Conservation (phyloP, 352 stramenopile species). For the Globisporangium canariense region DNA sequence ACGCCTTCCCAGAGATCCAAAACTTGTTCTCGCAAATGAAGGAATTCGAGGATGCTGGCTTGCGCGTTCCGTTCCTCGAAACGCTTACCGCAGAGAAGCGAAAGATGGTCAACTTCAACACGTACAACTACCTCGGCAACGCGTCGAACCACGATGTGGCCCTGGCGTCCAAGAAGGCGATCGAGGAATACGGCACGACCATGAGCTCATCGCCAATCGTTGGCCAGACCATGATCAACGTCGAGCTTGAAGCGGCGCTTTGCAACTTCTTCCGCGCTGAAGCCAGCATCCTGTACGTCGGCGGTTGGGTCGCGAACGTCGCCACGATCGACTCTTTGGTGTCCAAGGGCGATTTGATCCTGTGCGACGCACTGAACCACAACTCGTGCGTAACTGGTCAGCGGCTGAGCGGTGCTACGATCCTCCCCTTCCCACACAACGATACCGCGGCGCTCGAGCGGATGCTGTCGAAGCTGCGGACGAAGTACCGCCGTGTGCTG, state of each 20-base stretch:
- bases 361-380: slow-evolving; percentile 79
- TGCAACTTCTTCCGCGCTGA: slow-evolving; percentile 63
- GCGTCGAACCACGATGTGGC: slow-evolving; percentile 52
- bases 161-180: slow-evolving; percentile 50
- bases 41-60: slow-evolving; percentile 65
- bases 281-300: slow-evolving; percentile 59
- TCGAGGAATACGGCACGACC: slow-evolving; percentile 69
- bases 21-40: slow-evolving; percentile 65
- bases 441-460: slow-evolving; percentile 67
- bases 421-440: slow-evolving; percentile 79
- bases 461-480: slow-evolving; percentile 65
- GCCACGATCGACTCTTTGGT: slow-evolving; percentile 74
- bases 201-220: slow-evolving; percentile 84
- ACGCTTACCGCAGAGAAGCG: slow-evolving; percentile 66
- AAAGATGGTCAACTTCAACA: slow-evolving; percentile 83
- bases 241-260: slow-evolving; percentile 62
- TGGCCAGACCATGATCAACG: slow-evolving; percentile 66
- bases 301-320: slow-evolving; percentile 77
- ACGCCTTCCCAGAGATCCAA: slow-evolving; percentile 62
- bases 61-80: slow-evolving; percentile 68
- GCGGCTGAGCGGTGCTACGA: slow-evolving; percentile 70
- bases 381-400: slow-evolving; percentile 77
- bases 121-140: slow-evolving; percentile 84
- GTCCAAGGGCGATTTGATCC: slow-evolving; percentile 67
- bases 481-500: slow-evolving; percentile 71